Base-by-base conservation (phyloP, 305 asterid genomes). In the Fraxinus dipetala region DNA sequence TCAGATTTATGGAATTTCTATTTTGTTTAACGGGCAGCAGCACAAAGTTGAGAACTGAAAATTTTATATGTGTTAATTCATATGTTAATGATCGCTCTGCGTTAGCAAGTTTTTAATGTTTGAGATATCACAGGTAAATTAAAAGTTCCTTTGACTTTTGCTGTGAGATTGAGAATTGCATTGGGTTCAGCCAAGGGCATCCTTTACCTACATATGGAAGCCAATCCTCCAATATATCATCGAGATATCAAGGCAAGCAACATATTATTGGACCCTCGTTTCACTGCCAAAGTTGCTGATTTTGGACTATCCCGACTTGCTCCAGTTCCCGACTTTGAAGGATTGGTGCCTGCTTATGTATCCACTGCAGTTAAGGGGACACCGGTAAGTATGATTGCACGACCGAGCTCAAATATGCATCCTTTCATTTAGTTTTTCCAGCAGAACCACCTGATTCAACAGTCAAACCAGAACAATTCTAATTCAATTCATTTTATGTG, bases 201-300 rank as follows among this genome's bases (percentile, higher is more conserved):
- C 79, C 97, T 92, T 34, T 94, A 94, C 90, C 92, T 94, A 79
- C 98, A 94, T 83, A 89, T 89, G 0, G 97, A 94, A 88, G 98
- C 98, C 45, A 86, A 94, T 88, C 98, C 98, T 77, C 98, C 98
- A 65, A 90, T 94, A 89, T 93, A 91, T 85, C 98, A 94, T 83
- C 94, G 98, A 40, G 98, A 94, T 87, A 91, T 94, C 80, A 94
- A 94, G 90, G 89, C 98, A 61, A 90, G 88, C 87, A 92, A 94
- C 87, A 94, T 94, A 83, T 81, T 94, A 48, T 54, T 93, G 81
- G 98, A 94, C 89, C 81, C 90, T 20, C 89, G 82, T 77, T 86
- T 82, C 81, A 88, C 85, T 2, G 91, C 97, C 76, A 94, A 94
- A 86, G 98, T 94, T 84, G 96, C 97, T 26, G 98, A 94, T 85